Conservation (phyloP, 2,329 filamentous ascomycete species). For the Pseudopyrenochaeta lycopersici region DNA sequence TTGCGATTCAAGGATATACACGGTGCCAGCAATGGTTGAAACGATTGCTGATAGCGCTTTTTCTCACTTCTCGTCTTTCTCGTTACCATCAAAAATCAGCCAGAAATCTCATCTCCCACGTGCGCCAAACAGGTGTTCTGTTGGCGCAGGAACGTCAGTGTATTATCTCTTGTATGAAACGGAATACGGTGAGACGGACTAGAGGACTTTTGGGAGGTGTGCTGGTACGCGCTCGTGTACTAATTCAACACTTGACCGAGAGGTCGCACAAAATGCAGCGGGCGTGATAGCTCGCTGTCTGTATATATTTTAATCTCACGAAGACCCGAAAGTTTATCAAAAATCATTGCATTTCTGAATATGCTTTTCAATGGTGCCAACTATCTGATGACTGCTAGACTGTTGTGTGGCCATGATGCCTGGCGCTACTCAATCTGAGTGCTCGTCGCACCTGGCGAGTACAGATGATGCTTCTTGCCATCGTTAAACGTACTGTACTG, state of each 20-base stretch:
- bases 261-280: conserved; percentile 7
- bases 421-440: no score
- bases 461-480: no score
- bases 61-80: conserved; percentile 4
- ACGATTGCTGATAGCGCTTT: conserved; percentile 8
- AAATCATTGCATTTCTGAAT: not conserved
- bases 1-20: conserved; percentile 23
- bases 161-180: conserved; percentile 38
- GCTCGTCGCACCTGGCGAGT: no score
- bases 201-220: conserved; percentile 25
- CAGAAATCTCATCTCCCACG: conserved; percentile 39
- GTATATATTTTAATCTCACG: conserved; percentile 30
- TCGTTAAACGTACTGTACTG: no score
- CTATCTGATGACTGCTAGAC: no score
- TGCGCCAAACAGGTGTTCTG: conserved; percentile 27
- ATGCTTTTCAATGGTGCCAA: not conserved
- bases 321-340: conserved; percentile 2
- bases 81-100: conserved; percentile 26
- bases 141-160: conserved; percentile 42
- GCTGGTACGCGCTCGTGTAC: conserved; percentile 36
- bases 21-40: conserved; percentile 33
- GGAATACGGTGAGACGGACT: conserved; percentile 21
- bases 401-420: no score
- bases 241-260: conserved; percentile 1
- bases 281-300: conserved; percentile 21